phyloP scores from a whole-genome alignment of 495 filamentous ascomycete genomes.

The Hyphodiscus hymeniophilus region DNA sequence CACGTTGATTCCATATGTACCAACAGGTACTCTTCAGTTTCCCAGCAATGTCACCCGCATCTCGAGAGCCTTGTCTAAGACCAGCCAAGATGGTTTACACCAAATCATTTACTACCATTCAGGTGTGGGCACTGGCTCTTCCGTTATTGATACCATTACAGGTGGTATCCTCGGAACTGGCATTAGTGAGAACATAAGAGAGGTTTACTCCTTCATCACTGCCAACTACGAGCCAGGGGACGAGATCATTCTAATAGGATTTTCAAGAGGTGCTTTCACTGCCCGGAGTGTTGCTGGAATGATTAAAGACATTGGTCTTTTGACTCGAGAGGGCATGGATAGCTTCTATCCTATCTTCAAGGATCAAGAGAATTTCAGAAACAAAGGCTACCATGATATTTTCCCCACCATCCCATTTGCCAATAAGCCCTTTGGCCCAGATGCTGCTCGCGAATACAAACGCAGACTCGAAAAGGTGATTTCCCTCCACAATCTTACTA shows the following conservation, averaged over 20 bases:
- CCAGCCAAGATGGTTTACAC: conserved; percentile 27
- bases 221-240: conserved; percentile 62
- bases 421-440: conserved; percentile 12
- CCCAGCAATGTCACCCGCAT: conserved; percentile 42
- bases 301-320: conserved; percentile 45
- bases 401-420: conserved; percentile 18
- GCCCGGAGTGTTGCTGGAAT: conserved; percentile 45
- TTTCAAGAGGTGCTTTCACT: conserved; percentile 68
- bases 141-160: conserved; percentile 9
- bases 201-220: conserved; percentile 59
- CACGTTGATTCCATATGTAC: conserved; percentile 19
- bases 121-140: conserved; percentile 34
- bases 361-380: conserved; percentile 47
- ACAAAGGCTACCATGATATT: conserved; percentile 15
- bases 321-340: conserved; percentile 56
- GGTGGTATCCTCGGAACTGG: conserved; percentile 19
- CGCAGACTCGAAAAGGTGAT: conserved; percentile 18
- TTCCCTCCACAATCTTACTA: background rate
- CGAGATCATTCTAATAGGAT: conserved; percentile 65
- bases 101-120: conserved; percentile 44
- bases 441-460: conserved; percentile 14
- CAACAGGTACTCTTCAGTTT: conserved; percentile 16
- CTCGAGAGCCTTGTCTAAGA: conserved; percentile 28
- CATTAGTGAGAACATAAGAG: conserved; percentile 46
- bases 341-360: conserved; percentile 57